Percentiles rank a stretch among this genome's conserved stretches.
Evolutionary conservation across 805 yeast species (phyloP).

Genomic region (Kuraishia piskuri): DNA sequence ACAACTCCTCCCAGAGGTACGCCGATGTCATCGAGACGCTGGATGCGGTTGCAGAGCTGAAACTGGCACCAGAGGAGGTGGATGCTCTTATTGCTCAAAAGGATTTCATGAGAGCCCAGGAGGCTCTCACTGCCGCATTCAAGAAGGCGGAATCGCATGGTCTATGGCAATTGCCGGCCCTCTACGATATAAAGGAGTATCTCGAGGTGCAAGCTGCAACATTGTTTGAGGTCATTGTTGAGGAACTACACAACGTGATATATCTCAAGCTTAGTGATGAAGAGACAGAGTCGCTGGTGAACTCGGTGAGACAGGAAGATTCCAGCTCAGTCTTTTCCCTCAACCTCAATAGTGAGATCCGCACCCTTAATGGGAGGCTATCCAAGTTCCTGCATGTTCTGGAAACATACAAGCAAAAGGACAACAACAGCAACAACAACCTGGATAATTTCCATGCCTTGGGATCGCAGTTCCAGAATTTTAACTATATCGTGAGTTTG

Average conservation of each 20-base stretch:
- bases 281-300: background rate
- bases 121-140: slow-evolving; percentile 26
- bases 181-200: slow-evolving; percentile 40
- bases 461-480: background rate
- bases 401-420: background rate
- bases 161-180: slow-evolving; percentile 50
- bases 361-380: background rate
- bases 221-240: slow-evolving; percentile 65
- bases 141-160: slow-evolving; percentile 39
- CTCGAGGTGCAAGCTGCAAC: slow-evolving; percentile 49
- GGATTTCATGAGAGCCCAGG: slow-evolving; percentile 44
- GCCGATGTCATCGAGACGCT: slow-evolving; percentile 64
- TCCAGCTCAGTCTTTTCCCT: background rate
- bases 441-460: background rate
- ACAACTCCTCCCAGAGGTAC: slow-evolving; percentile 51
- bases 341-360: background rate
- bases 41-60: slow-evolving; percentile 54
- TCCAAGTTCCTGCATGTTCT: background rate
- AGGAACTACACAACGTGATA: slow-evolving; percentile 64
- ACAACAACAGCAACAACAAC: background rate
- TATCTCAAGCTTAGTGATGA: slow-evolving; percentile 34
- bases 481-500: slow-evolving; percentile 25
- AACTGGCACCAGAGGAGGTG: slow-evolving; percentile 48
- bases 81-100: slow-evolving; percentile 66
- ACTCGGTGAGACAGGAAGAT: background rate